Evolutionary conservation across 2,329 filamentous ascomycete genomes (phyloP).

Genomic region (Raffaelea albimanens): DNA sequence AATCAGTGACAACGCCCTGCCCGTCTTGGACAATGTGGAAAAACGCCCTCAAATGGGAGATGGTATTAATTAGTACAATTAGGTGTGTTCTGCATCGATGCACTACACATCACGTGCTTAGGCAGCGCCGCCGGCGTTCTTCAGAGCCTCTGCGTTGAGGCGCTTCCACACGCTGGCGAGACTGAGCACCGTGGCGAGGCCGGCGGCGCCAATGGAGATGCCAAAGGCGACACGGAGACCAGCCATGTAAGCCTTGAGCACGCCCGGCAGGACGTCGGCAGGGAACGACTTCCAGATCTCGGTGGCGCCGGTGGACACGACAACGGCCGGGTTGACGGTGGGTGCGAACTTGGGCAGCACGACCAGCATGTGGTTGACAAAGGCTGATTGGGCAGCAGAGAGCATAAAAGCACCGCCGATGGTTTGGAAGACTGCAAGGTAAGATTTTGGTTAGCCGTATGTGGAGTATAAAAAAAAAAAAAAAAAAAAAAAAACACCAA

Average conservation of each 20-base stretch:
- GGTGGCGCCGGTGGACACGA: conserved; percentile 32
- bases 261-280: background rate
- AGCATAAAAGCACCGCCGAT: conserved; percentile 39
- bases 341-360: conserved; percentile 14
- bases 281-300: conserved; percentile 38
- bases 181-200: conserved; percentile 18
- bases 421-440: conserved; percentile 26
- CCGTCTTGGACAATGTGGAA: too few relatives aligned
- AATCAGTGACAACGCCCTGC: too few relatives aligned
- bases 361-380: conserved; percentile 25
- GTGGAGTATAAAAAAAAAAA: conserved; percentile 16
- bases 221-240: conserved; percentile 21
- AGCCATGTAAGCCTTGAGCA: conserved; percentile 18
- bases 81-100: too few relatives aligned
- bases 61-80: too few relatives aligned
- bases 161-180: conserved; percentile 14
- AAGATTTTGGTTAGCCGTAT: conserved; percentile 10
- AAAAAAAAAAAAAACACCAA: conserved; percentile 10
- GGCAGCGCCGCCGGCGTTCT: conserved; percentile 9
- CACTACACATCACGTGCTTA: too few relatives aligned
- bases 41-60: too few relatives aligned
- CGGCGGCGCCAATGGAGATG: conserved; percentile 10
- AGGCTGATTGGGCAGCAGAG: conserved; percentile 29
- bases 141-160: conserved; percentile 8
- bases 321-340: conserved; percentile 7